These are phyloP conservation scores for Parietichytrium sp. DNA, from an alignment of 108 stramenopile species.

Conservation along the genomic window DNA sequence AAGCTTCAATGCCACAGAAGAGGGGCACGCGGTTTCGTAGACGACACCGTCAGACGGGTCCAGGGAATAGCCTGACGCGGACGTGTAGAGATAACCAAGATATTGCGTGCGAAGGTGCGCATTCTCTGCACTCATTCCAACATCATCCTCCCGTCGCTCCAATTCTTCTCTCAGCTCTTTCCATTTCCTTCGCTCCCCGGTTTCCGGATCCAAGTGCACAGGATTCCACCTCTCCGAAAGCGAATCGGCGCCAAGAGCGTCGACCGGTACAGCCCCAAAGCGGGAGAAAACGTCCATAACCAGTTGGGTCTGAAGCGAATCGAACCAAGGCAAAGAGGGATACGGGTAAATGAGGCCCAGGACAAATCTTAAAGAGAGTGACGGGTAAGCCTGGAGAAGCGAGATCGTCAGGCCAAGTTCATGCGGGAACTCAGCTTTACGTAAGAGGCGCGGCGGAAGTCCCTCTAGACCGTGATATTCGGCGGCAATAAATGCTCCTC, in stretches of 20 bases:
- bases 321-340: slow-evolving; percentile 6
- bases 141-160: slow-evolving; percentile 2
- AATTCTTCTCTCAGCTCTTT: not conserved
- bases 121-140: not conserved
- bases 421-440: not conserved
- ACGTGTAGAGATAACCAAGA: not conserved
- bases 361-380: not conserved
- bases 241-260: not conserved
- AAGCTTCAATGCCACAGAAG: no score
- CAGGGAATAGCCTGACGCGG: not conserved
- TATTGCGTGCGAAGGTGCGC: not conserved
- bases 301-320: slow-evolving; percentile 3
- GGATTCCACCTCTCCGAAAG: not conserved
- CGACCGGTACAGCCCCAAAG: not conserved
- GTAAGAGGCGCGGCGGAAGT: not conserved
- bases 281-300: not conserved
- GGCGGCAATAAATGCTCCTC: not conserved
- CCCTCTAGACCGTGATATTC: slow-evolving; percentile 14
- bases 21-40: no score
- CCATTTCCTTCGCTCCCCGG: not conserved
- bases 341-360: not conserved
- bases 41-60: not conserved
- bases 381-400: not conserved
- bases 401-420: not conserved
- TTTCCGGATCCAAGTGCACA: not conserved